phyloP scores from a whole-genome alignment of 768 basidiomycete genomes.

The Auriscalpium orientale region DNA sequence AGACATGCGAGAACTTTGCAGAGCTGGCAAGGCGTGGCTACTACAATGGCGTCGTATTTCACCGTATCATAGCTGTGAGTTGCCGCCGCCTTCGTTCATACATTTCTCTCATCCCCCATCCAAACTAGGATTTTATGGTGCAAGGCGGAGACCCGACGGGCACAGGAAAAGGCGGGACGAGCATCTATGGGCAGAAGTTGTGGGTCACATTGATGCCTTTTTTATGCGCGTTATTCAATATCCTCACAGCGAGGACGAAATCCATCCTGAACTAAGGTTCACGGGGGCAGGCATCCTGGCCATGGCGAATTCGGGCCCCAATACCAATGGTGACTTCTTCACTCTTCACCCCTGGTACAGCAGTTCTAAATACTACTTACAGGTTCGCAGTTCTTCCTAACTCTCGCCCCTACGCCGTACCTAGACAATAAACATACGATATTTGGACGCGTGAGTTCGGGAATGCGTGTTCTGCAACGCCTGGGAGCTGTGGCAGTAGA shows the following conservation, averaged over 20 bases:
- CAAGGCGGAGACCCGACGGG: slow-evolving; percentile 96
- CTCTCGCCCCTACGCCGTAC: slow-evolving; percentile 74
- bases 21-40: slow-evolving; percentile 89
- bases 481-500: slow-evolving; percentile 89
- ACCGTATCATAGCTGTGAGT: slow-evolving; percentile 81
- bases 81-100: background rate
- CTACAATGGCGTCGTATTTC: slow-evolving; percentile 86
- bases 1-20: slow-evolving; percentile 95
- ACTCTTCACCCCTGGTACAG: background rate
- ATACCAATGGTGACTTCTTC: slow-evolving; percentile 59
- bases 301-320: slow-evolving; percentile 97
- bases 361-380: slow-evolving; percentile 21
- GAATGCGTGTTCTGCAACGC: slow-evolving; percentile 89
- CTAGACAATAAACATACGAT: slow-evolving; percentile 83
- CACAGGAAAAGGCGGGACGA: slow-evolving; percentile 86
- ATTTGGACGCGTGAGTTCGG: slow-evolving; percentile 83
- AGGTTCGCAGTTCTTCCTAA: slow-evolving; percentile 96
- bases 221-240: background rate
- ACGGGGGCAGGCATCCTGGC: slow-evolving; percentile 95
- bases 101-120: background rate
- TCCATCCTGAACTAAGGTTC: slow-evolving; percentile 85
- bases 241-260: slow-evolving; percentile 72
- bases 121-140: slow-evolving; percentile 93
- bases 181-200: slow-evolving; percentile 88
- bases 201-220: slow-evolving; percentile 27